Evolutionary conservation across 2,329 filamentous ascomycete species (phyloP).

Genomic region (Stachybotrys chlorohalonatus): DNA sequence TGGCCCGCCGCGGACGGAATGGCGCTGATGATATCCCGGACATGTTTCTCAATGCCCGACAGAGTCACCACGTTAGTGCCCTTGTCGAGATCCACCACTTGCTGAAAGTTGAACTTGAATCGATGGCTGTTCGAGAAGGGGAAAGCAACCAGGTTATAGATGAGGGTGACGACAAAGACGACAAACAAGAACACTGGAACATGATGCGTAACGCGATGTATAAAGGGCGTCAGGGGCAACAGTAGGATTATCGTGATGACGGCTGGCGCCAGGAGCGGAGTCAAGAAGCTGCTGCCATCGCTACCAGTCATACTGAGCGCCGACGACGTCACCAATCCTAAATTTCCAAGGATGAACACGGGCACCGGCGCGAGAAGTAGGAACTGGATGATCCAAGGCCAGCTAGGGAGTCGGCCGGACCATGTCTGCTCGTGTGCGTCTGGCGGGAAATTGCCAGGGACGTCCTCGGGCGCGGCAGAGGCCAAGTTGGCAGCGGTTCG

Average conservation of each 20-base stretch:
- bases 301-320: constrained; percentile 72
- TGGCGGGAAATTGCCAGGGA: constrained; percentile 20
- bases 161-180: constrained; percentile 63
- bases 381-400: constrained; percentile 84
- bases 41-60: constrained; percentile 57
- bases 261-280: constrained; percentile 64
- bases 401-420: constrained; percentile 70
- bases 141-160: constrained; percentile 82
- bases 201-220: constrained; percentile 79
- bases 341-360: constrained; percentile 67
- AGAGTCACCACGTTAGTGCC: constrained; percentile 63
- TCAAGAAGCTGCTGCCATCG: constrained; percentile 66
- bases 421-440: constrained; percentile 75
- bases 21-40: constrained; percentile 55
- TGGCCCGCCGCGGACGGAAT: constrained; percentile 64
- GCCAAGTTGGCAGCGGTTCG: constrained; percentile 30
- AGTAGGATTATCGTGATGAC: constrained; percentile 62
- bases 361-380: constrained; percentile 70
- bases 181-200: constrained; percentile 68
- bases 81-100: constrained; percentile 68
- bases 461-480: constrained; percentile 8
- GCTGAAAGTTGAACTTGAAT: constrained; percentile 81
- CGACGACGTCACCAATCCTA: constrained; percentile 63
- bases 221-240: constrained; percentile 70
- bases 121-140: constrained; percentile 75